Evolutionary conservation across 148 eudicot species (phyloP), one percentile per base, ranked within the genome.

Genomic region (Gaultheria prostrata): DNA sequence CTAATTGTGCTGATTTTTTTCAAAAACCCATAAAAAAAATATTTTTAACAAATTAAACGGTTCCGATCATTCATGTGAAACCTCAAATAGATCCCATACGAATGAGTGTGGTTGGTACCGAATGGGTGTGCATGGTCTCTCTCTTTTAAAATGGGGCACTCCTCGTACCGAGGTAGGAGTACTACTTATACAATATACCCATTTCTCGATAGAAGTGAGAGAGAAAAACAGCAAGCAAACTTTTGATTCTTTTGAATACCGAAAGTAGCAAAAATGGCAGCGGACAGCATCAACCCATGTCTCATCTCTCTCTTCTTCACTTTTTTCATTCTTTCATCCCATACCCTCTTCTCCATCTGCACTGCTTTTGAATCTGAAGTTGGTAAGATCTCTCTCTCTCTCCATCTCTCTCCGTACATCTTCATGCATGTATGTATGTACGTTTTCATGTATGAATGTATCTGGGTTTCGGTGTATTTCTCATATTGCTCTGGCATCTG

Each of bases 371-470:
- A 74, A 12, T 53, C 71, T 33, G 80, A 81, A 73, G 83, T 76
- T n/a, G 83, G 83, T 85, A 80, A 43, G 67, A 48, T 78, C 61
- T 63, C 49, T 61, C 76, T 28, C 81, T 46, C 33, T 49, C 50
- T n/a, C 26, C 32, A 14, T 30, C 10, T 53, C 2, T 30, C 9
- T 61, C 69, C 14, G 1, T 63, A 2, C 10, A n/a, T 24, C 30
- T 26, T n/a, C 6, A 13, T 14, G 17, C 56, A 53, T 53, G 43
- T 39, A 53, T 53, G 56, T 53, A 53, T 1, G 3, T 15, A 15
- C 18, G 56, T 53, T 12, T 3, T 0, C 2, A 24, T 63, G 69
- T 63, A 65, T 65, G 15, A 10, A 26, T 4, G 7, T 65, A 11
- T 1, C 7, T 65, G 33, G 71, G 71, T 28, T n/a, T 1, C 8